These are phyloP conservation scores for Saturnispora mendoncae DNA, from an alignment of 805 yeast species.

Conservation along the genomic window DNA sequence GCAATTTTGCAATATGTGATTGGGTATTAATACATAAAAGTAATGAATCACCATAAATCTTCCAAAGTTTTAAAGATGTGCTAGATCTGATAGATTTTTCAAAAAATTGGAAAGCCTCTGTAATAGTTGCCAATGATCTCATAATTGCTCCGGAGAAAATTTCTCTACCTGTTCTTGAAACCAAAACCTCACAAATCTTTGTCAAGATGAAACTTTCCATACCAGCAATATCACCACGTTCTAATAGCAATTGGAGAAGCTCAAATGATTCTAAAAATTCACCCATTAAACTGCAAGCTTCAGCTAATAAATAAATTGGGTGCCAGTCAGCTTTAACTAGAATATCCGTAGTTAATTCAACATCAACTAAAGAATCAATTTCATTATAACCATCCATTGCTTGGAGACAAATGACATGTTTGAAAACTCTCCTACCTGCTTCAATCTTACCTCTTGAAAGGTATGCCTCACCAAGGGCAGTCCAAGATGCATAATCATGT, in stretches of 20 bases:
- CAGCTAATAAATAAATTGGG: constrained; percentile 59
- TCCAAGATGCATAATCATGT: constrained; percentile 73
- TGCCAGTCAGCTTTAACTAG: constrained; percentile 37
- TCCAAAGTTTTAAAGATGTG: constrained; percentile 55
- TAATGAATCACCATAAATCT: constrained; percentile 48
- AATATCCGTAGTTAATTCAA: constrained; percentile 12
- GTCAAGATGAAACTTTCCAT: constrained; percentile 41
- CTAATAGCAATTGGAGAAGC: constrained; percentile 36
- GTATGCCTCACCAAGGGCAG: constrained; percentile 96
- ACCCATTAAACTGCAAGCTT: constrained; percentile 52
- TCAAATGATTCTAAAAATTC: constrained; percentile 55
- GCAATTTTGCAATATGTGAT: constrained; percentile 41
- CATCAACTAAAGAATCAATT: constrained; percentile 2
- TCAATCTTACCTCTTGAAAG: constrained; percentile 73
- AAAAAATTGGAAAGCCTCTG: constrained; percentile 30
- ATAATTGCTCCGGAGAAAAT: constrained; percentile 56
- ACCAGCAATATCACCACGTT: constrained; percentile 15
- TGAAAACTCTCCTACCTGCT: constrained; percentile 79
- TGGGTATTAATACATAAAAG: constrained; percentile 47
- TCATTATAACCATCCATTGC: neutral
- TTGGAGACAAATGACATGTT: constrained; percentile 48
- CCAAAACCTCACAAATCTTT: constrained; percentile 48
- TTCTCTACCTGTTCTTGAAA: constrained; percentile 45
- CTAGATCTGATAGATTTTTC: constrained; percentile 18
- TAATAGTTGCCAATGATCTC: constrained; percentile 46